A percentile compares a stretch with the other conserved stretches of the same genome.
These are phyloP conservation scores for Globisporangium splendens DNA, from an alignment of 352 stramenopile genomes.

Conservation along the genomic window DNA sequence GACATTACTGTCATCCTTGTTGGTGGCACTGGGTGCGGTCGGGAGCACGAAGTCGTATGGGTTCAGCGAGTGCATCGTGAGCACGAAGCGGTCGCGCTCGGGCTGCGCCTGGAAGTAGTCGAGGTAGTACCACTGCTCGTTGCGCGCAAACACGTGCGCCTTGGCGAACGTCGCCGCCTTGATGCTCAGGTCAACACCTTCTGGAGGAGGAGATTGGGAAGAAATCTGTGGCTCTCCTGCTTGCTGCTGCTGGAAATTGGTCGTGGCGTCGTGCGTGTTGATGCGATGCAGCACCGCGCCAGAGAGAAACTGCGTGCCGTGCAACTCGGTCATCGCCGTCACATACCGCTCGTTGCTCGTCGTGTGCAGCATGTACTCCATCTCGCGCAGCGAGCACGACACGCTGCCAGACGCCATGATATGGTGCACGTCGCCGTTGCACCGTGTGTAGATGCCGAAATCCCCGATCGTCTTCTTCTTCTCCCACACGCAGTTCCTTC, in stretches of 20 bases:
- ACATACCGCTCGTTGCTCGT: slow-evolving; percentile 17
- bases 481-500: slow-evolving; percentile 16
- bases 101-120: slow-evolving; percentile 18
- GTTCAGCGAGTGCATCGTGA: slow-evolving; percentile 34
- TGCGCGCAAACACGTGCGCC: slow-evolving; percentile 36
- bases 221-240: not conserved
- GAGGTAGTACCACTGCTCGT: slow-evolving; percentile 51
- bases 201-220: not conserved
- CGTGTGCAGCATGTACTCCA: slow-evolving; percentile 31
- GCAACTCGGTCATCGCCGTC: slow-evolving; percentile 26
- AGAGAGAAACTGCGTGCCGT: slow-evolving; percentile 26
- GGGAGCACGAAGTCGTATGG: slow-evolving; percentile 34
- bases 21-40: slow-evolving; percentile 22
- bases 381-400: slow-evolving; percentile 32
- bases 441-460: slow-evolving; percentile 21
- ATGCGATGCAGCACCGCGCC: slow-evolving; percentile 28
- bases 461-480: slow-evolving; percentile 14
- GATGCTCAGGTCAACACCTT: slow-evolving; percentile 16
- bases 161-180: slow-evolving; percentile 43
- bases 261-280: slow-evolving; percentile 3
- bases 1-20: slow-evolving; percentile 14
- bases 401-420: slow-evolving; percentile 22
- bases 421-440: slow-evolving; percentile 11
- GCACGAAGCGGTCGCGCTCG: slow-evolving; percentile 22
- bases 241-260: not conserved